These are phyloP conservation scores for Thalassiosira gravida DNA, from an alignment of 352 stramenopile genomes.

Conservation along the genomic window DNA sequence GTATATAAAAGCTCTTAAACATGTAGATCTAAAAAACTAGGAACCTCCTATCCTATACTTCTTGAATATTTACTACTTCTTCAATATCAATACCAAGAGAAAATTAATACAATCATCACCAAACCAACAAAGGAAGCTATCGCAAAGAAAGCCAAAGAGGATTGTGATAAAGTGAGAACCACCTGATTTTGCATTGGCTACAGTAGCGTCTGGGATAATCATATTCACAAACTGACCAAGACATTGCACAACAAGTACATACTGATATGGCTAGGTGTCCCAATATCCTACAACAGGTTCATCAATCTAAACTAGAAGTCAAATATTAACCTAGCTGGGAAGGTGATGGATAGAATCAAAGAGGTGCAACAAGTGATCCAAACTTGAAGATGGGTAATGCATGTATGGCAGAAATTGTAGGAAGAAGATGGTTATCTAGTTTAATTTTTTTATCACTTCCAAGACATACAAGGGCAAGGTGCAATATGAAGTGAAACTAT, in stretches of 20 bases:
- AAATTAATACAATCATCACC: neutral
- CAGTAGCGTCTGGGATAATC: constrained; percentile 20
- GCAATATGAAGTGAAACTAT: neutral
- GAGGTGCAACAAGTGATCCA: neutral
- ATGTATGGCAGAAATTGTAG: neutral
- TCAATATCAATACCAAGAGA: neutral
- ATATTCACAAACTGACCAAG: constrained; percentile 19
- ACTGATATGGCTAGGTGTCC: constrained; percentile 18
- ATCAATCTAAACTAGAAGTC: neutral
- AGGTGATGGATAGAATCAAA: constrained; percentile 20
- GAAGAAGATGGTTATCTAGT: constrained; percentile 1
- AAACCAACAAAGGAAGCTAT: neutral
- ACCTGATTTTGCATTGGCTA: constrained; percentile 43
- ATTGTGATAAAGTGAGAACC: constrained; percentile 13
- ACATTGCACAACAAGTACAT: constrained; percentile 4
- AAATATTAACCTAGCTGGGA: neutral
- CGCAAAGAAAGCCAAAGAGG: neutral
- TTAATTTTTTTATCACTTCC: neutral
- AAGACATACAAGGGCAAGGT: constrained; percentile 1
- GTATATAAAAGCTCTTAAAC: neutral
- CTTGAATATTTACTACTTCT: neutral
- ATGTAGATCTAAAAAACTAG: neutral
- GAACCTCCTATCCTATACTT: neutral
- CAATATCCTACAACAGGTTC: constrained; percentile 24
- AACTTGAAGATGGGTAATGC: neutral